Percentiles rank a stretch among this genome's conserved stretches.
These are phyloP conservation scores for Baorangia bicolor DNA, from an alignment of 768 basidiomycete genomes.

Conservation along the genomic window DNA sequence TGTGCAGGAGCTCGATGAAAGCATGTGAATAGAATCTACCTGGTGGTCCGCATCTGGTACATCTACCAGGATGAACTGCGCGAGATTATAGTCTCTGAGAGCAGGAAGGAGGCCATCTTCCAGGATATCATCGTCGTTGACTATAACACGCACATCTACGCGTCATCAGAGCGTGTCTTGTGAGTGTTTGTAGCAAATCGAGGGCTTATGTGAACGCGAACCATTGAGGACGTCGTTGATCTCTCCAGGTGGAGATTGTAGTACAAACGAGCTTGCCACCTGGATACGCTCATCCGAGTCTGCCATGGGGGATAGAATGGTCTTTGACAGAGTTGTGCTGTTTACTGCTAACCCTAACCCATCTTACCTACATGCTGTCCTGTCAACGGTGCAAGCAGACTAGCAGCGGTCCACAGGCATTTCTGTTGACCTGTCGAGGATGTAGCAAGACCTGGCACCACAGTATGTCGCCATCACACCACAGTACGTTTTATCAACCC, in stretches of 20 bases:
- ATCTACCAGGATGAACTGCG: conserved; percentile 85
- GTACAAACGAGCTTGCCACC: conserved; percentile 73
- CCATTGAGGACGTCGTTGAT: conserved; percentile 96
- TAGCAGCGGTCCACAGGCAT: conserved; percentile 27
- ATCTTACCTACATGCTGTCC: background rate
- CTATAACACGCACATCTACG: conserved; percentile 86
- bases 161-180: conserved; percentile 11
- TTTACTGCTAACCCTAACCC: conserved; percentile 25
- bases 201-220: conserved; percentile 28
- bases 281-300: conserved; percentile 57
- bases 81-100: conserved; percentile 79
- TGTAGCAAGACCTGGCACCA: conserved; percentile 39
- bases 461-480: conserved; percentile 13
- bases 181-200: background rate
- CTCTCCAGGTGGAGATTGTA: conserved; percentile 93
- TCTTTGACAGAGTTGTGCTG: background rate
- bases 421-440: conserved; percentile 34
- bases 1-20: background rate
- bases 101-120: conserved; percentile 77
- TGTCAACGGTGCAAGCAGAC: conserved; percentile 28
- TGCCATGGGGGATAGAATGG: too few relatives aligned
- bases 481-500: background rate
- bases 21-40: conserved; percentile 39
- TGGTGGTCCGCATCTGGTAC: conserved; percentile 76
- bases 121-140: conserved; percentile 82